Base-by-base conservation (phyloP, 2,329 filamentous ascomycete species). In the Ascochyta fabae region DNA sequence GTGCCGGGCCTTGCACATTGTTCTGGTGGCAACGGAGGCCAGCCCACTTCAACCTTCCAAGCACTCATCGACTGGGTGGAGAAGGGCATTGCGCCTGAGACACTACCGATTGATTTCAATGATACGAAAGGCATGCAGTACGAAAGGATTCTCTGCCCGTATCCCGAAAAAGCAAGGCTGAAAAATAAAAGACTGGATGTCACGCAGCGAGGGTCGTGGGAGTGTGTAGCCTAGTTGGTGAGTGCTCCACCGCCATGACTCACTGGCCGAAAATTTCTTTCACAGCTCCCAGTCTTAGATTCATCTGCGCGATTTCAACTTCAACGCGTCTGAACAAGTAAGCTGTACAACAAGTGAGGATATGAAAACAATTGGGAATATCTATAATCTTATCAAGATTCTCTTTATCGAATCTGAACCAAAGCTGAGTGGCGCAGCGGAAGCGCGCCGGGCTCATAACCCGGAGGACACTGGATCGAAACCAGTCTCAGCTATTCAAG, bases 401-500 rank as follows among this genome's bases (percentile, higher is more conserved):
- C 12, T 16, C 5, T 34, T 26, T 24, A 56, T 49, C 19, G 5
- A 50, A 29, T 16, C 19, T 31, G 16, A 16, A 49, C 15, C 12
- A 52, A 53, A 69, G 65, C 64, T 66, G 43, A 59, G 48, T 67
- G 65, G 67, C 67, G 64, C 64, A 69, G 65, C 59, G 67, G 67
- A 67, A 69, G 65, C 65, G 67, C 65, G 67, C 67, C 65, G 65
- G 67, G 66, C 65, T 69, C 67, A 69, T 68, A 69, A 69, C 66
- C 66, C 66, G 65, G 66, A 69, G 66, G 65, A 64, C 66, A 50
- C 44, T 53, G 58, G 61, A 67, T 61, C 61, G 61, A 64, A 64
- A 64, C 61, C 56, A 55, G 47, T 53, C 53, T 60, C 54, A 62
- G 61, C 61, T 64, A 64, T 13, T 41, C 29, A 4, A 6, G 22